phyloP scores from a whole-genome alignment of 192 early-diverging fungal genomes.

The Haplosporangium gracile region DNA sequence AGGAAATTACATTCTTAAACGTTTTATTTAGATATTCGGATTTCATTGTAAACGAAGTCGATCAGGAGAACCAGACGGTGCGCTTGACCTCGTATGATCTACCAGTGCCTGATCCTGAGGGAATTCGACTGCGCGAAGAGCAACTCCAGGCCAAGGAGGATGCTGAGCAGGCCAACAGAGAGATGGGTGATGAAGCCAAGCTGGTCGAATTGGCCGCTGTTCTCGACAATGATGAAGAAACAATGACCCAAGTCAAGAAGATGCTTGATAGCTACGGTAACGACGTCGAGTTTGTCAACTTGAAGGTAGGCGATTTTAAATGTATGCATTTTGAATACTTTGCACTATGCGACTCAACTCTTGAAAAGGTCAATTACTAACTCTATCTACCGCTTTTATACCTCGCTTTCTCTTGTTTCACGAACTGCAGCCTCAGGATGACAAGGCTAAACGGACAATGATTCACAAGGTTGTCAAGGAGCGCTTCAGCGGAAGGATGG shows the following conservation, averaged over 20 bases:
- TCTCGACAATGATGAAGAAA: conserved; percentile 25
- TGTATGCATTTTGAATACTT: background rate
- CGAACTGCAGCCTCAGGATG: conserved; percentile 53
- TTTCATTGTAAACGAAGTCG: conserved; percentile 96
- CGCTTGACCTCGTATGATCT: conserved; percentile 64
- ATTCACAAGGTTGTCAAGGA: conserved; percentile 67
- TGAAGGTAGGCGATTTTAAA: conserved; percentile 26
- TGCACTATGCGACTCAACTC: too few relatives aligned
- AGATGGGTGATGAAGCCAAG: conserved; percentile 39
- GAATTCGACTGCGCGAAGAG: conserved; percentile 13
- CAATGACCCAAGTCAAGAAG: conserved; percentile 36
- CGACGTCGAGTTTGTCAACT: conserved; percentile 45
- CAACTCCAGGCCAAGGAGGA: conserved; percentile 40
- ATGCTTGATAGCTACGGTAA: conserved; percentile 55
- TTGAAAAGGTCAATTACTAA: background rate
- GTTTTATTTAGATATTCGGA: conserved; percentile 75
- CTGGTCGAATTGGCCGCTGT: conserved; percentile 28
- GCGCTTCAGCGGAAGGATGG: conserved; percentile 62
- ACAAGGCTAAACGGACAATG: conserved; percentile 66
- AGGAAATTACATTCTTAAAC: background rate
- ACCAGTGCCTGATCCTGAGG: conserved; percentile 24
- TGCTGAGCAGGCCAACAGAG: conserved; percentile 24
- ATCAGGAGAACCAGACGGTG: conserved; percentile 74
- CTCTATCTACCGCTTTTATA: background rate
- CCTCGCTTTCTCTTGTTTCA: background rate